Conservation (phyloP, 805 yeast genomes). For the Maudiozyma turicensis region DNA sequence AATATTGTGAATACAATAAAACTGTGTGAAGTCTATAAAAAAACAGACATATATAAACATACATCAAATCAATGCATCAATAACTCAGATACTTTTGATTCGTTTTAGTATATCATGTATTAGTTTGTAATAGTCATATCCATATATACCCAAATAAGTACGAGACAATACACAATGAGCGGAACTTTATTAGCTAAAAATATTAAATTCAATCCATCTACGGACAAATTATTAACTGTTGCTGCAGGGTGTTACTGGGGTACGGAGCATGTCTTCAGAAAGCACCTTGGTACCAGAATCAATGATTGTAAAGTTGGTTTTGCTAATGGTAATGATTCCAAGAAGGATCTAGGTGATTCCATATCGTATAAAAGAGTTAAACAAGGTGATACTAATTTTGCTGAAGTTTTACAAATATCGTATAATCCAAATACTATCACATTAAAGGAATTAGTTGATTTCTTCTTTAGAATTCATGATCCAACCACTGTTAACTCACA, state of each 20-base stretch:
- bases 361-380: conserved; percentile 62
- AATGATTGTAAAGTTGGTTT: conserved; percentile 80
- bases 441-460: conserved; percentile 57
- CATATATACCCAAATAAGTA: no score
- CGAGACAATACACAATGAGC: conserved; percentile 5
- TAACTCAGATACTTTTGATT: no score
- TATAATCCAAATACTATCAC: conserved; percentile 62
- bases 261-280: conserved; percentile 72
- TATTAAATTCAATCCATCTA: conserved; percentile 34
- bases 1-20: no score
- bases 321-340: conserved; percentile 57
- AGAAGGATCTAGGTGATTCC: conserved; percentile 33
- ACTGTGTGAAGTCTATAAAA: no score
- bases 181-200: conserved; percentile 29
- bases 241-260: conserved; percentile 84
- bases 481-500: conserved; percentile 79
- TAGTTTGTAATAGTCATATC: no score
- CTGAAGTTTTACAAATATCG: conserved; percentile 77
- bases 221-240: conserved; percentile 45
- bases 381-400: conserved; percentile 60
- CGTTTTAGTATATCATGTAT: no score
- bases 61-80: no score
- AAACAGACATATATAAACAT: no score
- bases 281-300: conserved; percentile 52
- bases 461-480: conserved; percentile 88